phyloP scores from a whole-genome alignment of 768 basidiomycete genomes.

The Boletus reticulatus region DNA sequence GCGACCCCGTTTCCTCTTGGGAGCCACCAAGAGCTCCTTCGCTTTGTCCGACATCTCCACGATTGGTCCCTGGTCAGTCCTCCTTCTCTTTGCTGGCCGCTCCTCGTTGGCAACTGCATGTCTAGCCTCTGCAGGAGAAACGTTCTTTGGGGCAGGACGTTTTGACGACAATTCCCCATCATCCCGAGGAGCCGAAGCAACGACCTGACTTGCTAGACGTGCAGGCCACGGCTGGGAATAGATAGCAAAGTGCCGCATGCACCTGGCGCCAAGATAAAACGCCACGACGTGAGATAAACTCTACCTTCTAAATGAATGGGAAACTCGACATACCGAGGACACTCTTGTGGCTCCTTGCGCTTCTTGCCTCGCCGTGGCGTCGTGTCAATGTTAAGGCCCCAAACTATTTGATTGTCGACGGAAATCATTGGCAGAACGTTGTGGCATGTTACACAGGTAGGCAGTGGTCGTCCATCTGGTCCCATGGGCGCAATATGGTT shows the following conservation, averaged over 20 bases:
- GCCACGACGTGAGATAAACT: slow-evolving; percentile 12
- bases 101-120: slow-evolving; percentile 43
- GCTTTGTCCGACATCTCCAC: slow-evolving; percentile 35
- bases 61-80: slow-evolving; percentile 36
- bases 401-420: slow-evolving; percentile 71
- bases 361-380: slow-evolving; percentile 46
- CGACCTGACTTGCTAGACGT: slow-evolving; percentile 49
- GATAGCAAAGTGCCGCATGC: slow-evolving; percentile 78
- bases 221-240: slow-evolving; percentile 72
- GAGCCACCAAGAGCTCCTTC: slow-evolving; percentile 30
- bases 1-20: slow-evolving; percentile 34
- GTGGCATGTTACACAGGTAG: slow-evolving; percentile 68
- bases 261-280: slow-evolving; percentile 41
- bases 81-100: slow-evolving; percentile 48
- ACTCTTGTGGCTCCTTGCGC: slow-evolving; percentile 64
- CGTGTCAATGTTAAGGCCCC: slow-evolving; percentile 59
- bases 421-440: slow-evolving; percentile 75
- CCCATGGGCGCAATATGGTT: slow-evolving; percentile 50
- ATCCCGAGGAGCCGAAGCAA: slow-evolving; percentile 49
- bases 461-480: slow-evolving; percentile 63
- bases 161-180: slow-evolving; percentile 36
- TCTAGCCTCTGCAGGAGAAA: slow-evolving; percentile 55
- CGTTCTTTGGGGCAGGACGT: slow-evolving; percentile 50
- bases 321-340: slow-evolving; percentile 57
- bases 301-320: slow-evolving; percentile 21